phyloP scores from a whole-genome alignment of 495 filamentous ascomycete species.

The Hyphodiscus hymeniophilus region DNA sequence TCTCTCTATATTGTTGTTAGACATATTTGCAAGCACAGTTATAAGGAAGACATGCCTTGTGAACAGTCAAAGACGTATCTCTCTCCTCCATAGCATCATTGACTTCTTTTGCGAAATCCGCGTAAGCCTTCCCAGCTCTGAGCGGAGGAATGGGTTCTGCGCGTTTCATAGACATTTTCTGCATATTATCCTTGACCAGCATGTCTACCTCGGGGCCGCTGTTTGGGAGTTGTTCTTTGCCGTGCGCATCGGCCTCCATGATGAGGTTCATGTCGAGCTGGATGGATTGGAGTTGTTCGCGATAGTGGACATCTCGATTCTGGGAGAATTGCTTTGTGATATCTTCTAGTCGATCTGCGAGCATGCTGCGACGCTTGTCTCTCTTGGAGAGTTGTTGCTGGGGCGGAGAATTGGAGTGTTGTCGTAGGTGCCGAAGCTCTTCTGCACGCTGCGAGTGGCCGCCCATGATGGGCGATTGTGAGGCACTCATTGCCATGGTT shows the following conservation, averaged over 20 bases:
- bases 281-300: slow-evolving; percentile 77
- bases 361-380: slow-evolving; percentile 75
- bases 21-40: neutral
- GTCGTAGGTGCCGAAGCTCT: neutral
- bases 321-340: slow-evolving; percentile 68
- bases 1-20: slow-evolving; percentile 33
- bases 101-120: slow-evolving; percentile 71
- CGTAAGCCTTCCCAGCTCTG: slow-evolving; percentile 71
- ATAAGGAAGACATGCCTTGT: slow-evolving; percentile 54
- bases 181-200: slow-evolving; percentile 40
- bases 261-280: slow-evolving; percentile 87
- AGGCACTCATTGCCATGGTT: slow-evolving; percentile 19
- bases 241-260: slow-evolving; percentile 71
- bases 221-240: slow-evolving; percentile 62
- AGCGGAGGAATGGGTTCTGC: slow-evolving; percentile 45
- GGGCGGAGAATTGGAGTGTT: slow-evolving; percentile 19
- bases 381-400: slow-evolving; percentile 61
- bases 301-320: slow-evolving; percentile 76
- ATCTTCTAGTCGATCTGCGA: slow-evolving; percentile 65
- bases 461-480: slow-evolving; percentile 16
- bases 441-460: slow-evolving; percentile 2
- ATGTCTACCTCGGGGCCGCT: slow-evolving; percentile 56
- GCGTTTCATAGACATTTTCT: slow-evolving; percentile 26
- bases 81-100: slow-evolving; percentile 78
- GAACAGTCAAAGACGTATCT: slow-evolving; percentile 66